Evolutionary conservation across 345 rosid species (phyloP), one percentile per base, ranked within the genome.

Genomic region (Hevea brasiliensis): DNA sequence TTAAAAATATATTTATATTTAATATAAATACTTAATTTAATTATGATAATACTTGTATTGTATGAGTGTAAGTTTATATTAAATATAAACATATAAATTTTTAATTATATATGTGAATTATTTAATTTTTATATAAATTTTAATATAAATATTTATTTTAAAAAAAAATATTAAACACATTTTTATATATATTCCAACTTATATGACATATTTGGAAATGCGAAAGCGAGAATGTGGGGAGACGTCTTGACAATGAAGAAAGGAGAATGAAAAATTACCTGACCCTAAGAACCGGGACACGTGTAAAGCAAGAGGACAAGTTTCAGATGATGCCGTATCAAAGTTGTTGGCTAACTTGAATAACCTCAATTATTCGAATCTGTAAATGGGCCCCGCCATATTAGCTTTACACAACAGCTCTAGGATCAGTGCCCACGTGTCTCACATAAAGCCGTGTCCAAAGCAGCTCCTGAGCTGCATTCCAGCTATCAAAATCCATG

Each of bases 361-460:
- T 50, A 18, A 14, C 75, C 26, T 32, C 61, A 72, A 56, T 62
- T 17, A 76, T 78, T 72, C 26, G 61, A 82, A 78, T 77, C 75
- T 53, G 42, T 11, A 58, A 2, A 0, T 41, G 40, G 74, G 79
- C 0, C 70, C 77, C 77, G 61, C 68, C 55, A 44, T 35, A n/a
- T 66, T 26, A 41, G 41, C 3, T 47, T 15, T n/a, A n/a, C n/a
- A n/a, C n/a, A n/a, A 17, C 4, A 32, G 13, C 17, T 18, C 63
- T 24, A 40, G 1, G 66, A 57, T 15, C 8, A 18, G 35, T 10
- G 42, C 54, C 54, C 81, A 76, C 85, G 81, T 76, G 79, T 71
- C 74, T 42, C 8, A 11, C 60, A 0, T 7, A 8, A 17, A 56
- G 74, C 70, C 81, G 71, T 44, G 72, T 76, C 6, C 32, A 57